Evolutionary conservation across 495 filamentous ascomycete genomes (phyloP), one percentile per base, ranked within the genome.

Genomic region (Daldinia loculata): DNA sequence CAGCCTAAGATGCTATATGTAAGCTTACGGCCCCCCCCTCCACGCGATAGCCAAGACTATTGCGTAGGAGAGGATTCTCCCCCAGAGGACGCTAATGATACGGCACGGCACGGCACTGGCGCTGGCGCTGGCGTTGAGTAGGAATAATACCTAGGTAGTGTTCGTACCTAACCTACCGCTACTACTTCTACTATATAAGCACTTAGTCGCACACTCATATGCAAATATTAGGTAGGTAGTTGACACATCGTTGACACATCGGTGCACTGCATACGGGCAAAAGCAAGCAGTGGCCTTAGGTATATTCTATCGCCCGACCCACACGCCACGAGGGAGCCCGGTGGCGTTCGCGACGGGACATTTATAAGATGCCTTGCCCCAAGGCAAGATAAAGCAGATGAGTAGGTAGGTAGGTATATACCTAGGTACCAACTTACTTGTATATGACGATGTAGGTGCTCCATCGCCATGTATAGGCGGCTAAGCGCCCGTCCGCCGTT

Each of bases 241-340:
- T 48, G 41, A 36, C 34, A 14, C 41, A 48, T 24, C 9, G 17
- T 11, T 24, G 43, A 48, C 43, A 24, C 43, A 48, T 48, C 43
- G 43, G 19, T 24, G 43, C 43, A 24, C 17, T 14, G 11, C 43
- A 12, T 48, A 48, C 43, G 8, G n/a, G 17, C 32, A 34, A 32
- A 34, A 34, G 2, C 17, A 34, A 34, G 2, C 17, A 48, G 43
- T 48, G 22, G 56, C 38, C 56, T 45, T 27, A n/a, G n/a, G n/a
- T n/a, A 26, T 60, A 29, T 24, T 45, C 3, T 15, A 24, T 43
- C 38, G 38, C 38, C 56, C 56, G 56, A 60, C 56, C 56, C 56
- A 60, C 56, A 43, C 39, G 56, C 56, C 56, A 60, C 56, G 56
- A 56, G 48, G 32, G 11, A 30, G 53, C 12, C 29, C 36, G 45